Base-by-base conservation (phyloP, 1,284 basidiomycete genomes). In the Boletellus deceptivus region DNA sequence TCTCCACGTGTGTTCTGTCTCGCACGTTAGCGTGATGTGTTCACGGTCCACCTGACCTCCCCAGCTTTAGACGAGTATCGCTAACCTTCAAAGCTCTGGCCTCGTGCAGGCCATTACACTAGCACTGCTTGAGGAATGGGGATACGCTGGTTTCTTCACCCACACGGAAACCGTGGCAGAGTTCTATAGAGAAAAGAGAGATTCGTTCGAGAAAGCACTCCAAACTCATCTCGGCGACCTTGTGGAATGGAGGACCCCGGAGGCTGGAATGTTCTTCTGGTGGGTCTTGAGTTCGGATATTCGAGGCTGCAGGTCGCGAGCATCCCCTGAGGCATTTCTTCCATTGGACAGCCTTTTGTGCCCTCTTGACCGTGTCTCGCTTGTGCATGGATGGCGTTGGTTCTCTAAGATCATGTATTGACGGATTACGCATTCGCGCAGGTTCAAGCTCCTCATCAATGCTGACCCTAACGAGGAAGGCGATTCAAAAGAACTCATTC, bases 201-300 rank as follows among this genome's bases (percentile, higher is more conserved):
- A 92, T 64, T 73, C 83, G 9, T 97, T 98, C 66, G 89, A 94
- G 65, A 68, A 70, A 1, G 84, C 87, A 31, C 86, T 94, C 68
- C 73, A 79, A 50, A 82, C 79, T 63, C 79, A 95, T 63, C 78
- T 98, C 27, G 75, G 74, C 49, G 90, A 84, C 2, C 71, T 94
- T 20, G 92, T 84, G 5, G 84, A 87, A 58, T 98, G 94, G 93
- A 80, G 75, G 37, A 76, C 79, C 1, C 95, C 95, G 0, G 86
- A 91, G 46, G 90, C 94, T 3, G 94, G 94, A 55, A 89, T 93
- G 89, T 93, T 94, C 72, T 82, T 91, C 63, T 94, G 91, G 91
- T 88, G 63, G 53, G 82, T 75, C 50, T 46, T 67, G 48, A 45
- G 11, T 58, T 56, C 49, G 56, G 46, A 43, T 20, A 48, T 44